Evolutionary conservation across 306 rosid species (phyloP).

Genomic region (Hylodesmum podocarpum): DNA sequence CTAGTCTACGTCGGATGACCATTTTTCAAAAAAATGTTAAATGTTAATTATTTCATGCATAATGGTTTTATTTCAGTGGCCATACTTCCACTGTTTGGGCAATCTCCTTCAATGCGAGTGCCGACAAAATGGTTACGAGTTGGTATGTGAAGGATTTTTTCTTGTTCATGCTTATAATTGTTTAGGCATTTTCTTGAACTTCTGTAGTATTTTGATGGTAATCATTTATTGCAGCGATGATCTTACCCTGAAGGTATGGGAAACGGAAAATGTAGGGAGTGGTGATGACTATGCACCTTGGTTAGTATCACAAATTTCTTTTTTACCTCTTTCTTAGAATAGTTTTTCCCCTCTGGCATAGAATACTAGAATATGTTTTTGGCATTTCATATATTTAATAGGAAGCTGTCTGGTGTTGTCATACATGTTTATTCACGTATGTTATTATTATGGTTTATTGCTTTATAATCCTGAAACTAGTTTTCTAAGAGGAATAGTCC

Average conservation of each 20-base stretch:
- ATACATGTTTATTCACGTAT: not conserved
- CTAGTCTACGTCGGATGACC: conserved; percentile 5
- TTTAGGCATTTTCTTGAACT: conserved; percentile 23
- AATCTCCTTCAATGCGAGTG: conserved; percentile 68
- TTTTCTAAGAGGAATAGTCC: not conserved
- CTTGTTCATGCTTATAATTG: conserved; percentile 11
- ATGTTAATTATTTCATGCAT: not conserved
- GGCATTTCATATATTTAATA: not conserved
- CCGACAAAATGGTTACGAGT: conserved; percentile 91
- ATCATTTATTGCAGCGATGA: conserved; percentile 66
- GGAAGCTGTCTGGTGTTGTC: not conserved
- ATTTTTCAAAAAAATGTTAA: not conserved
- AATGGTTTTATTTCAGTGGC: conserved; percentile 58
- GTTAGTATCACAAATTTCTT: conserved; percentile 47
- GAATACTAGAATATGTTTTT: conserved; percentile 7
- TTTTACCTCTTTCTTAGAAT: not conserved
- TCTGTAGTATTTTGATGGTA: conserved; percentile 20
- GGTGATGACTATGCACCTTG: conserved; percentile 65
- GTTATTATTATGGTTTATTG: not conserved
- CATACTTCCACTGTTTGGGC: conserved; percentile 97
- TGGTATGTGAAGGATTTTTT: conserved; percentile 51
- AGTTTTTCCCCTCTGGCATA: not conserved
- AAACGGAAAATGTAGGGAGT: conserved; percentile 53
- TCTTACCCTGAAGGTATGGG: conserved; percentile 91
- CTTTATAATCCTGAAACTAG: not conserved